These are phyloP conservation scores for Pythium dissotocum DNA, from an alignment of 352 stramenopile genomes.

Conservation along the genomic window DNA sequence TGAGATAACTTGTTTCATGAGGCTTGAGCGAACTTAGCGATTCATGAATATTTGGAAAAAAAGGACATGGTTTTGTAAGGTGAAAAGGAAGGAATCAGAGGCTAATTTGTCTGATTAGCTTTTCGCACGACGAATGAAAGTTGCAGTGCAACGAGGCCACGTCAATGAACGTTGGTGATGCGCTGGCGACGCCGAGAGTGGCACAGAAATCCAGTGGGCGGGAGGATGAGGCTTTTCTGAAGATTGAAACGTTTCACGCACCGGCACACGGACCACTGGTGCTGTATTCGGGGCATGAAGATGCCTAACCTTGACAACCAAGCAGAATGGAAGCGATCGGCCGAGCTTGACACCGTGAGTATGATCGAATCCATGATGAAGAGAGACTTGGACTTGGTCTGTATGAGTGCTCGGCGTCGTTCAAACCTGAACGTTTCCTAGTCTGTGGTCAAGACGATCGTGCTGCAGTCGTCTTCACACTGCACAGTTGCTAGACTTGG, in stretches of 20 bases:
- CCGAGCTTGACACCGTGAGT: too few species aligned
- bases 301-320: not conserved
- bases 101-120: conserved; percentile 1
- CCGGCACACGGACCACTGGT: not conserved
- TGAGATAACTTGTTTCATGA: not conserved
- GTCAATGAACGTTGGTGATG: not conserved
- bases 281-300: not conserved
- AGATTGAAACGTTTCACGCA: not conserved
- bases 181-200: not conserved
- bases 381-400: too few species aligned
- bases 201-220: conserved; percentile 4
- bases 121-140: not conserved
- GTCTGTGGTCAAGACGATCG: too few species aligned
- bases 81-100: not conserved
- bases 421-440: too few species aligned
- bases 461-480: too few species aligned
- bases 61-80: not conserved
- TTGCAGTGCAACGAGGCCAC: not conserved
- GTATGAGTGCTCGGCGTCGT: too few species aligned
- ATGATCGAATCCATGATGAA: too few species aligned
- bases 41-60: not conserved
- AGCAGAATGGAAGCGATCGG: not conserved
- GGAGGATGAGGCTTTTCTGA: conserved; percentile 4
- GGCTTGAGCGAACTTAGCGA: not conserved
- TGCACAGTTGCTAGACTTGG: too few species aligned